Conservation (phyloP, 139 green algal genomes). For the Coelastrella sp. region DNA sequence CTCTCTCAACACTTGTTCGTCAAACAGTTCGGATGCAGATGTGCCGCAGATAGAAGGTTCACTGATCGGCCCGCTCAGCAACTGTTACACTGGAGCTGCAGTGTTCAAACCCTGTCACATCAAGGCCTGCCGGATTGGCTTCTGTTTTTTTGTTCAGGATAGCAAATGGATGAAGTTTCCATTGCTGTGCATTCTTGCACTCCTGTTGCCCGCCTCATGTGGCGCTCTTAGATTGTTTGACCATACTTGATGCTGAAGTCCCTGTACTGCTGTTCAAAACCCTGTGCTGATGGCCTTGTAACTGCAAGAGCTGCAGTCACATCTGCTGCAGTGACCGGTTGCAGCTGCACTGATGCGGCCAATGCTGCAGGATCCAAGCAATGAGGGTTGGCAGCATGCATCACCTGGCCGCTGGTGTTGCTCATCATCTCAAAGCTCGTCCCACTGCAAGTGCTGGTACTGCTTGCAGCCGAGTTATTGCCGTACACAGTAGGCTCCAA, state of each 20-base stretch:
- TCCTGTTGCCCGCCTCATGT: background rate
- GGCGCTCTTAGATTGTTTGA: constrained; percentile 33
- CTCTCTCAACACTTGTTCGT: too few species aligned
- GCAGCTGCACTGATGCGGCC: constrained; percentile 50
- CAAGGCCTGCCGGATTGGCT: background rate
- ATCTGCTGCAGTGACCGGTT: constrained; percentile 62
- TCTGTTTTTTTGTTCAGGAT: too few species aligned
- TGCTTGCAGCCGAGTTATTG: background rate
- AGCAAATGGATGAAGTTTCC: too few species aligned
- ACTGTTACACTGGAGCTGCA: background rate
- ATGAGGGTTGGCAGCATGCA: background rate
- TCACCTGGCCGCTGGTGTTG: background rate
- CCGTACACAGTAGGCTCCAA: constrained; percentile 54
- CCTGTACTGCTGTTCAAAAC: constrained; percentile 58
- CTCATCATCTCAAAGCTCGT: background rate
- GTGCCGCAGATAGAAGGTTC: too few species aligned
- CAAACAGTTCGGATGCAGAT: too few species aligned
- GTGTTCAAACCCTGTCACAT: background rate
- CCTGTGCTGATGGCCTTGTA: constrained; percentile 62
- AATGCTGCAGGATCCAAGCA: background rate
- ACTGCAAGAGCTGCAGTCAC: constrained; percentile 61
- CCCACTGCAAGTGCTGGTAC: too few species aligned
- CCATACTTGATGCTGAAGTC: constrained; percentile 63
- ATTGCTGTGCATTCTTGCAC: background rate
- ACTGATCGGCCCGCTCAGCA: too few species aligned